Evolutionary conservation across 164 flowering plant species (phyloP).

Genomic region (Paratinospora sagittata): DNA sequence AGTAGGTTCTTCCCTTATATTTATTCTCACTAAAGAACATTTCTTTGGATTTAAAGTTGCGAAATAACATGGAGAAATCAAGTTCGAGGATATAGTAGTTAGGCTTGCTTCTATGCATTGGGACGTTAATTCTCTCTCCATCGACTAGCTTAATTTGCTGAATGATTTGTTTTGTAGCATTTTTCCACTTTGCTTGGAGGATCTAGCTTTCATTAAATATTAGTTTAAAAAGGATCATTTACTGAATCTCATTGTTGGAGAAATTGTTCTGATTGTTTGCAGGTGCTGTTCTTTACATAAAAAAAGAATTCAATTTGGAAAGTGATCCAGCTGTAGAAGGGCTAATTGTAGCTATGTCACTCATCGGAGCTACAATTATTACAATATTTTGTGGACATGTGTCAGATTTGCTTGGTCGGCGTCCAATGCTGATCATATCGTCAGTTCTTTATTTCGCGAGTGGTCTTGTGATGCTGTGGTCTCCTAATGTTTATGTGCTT

Average conservation of each 20-base stretch:
- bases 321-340: constrained; percentile 64
- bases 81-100: background rate
- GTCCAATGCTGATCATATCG: constrained; percentile 81
- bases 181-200: background rate
- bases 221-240: background rate
- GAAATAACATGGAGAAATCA: background rate
- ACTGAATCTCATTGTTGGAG: background rate
- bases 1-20: background rate
- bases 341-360: constrained; percentile 87
- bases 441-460: constrained; percentile 73
- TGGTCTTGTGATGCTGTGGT: constrained; percentile 90
- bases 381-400: constrained; percentile 80
- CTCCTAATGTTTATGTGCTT: constrained; percentile 82
- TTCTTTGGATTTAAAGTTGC: background rate
- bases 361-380: constrained; percentile 77
- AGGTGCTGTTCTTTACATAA: constrained; percentile 83
- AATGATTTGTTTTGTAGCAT: background rate
- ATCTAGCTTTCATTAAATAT: background rate
- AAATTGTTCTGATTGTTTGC: constrained; percentile 10
- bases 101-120: background rate
- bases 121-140: background rate
- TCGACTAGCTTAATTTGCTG: background rate
- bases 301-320: constrained; percentile 47
- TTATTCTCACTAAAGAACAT: background rate
- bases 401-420: constrained; percentile 79